These are phyloP conservation scores for Nothophaeocryptopus gaeumannii DNA, from an alignment of 2,329 filamentous ascomycete genomes.

Conservation along the genomic window DNA sequence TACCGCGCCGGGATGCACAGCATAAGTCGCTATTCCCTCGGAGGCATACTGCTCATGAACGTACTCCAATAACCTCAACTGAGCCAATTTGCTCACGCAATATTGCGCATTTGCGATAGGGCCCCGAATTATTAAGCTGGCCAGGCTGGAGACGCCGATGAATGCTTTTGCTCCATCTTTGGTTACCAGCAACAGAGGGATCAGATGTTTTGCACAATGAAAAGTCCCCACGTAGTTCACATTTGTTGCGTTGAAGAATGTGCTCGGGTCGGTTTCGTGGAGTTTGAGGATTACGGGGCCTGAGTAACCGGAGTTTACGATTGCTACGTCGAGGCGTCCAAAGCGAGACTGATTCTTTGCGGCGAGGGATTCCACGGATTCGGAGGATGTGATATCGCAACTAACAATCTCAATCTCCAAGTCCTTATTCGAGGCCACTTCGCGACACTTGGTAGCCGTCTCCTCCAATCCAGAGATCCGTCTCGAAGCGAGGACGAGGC, in stretches of 20 bases:
- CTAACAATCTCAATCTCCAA: constrained; percentile 29
- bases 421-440: constrained; percentile 21
- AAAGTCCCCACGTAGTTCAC: constrained; percentile 33
- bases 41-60: constrained; percentile 36
- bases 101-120: constrained; percentile 42
- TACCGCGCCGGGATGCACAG: constrained; percentile 40
- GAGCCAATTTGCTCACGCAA: constrained; percentile 39
- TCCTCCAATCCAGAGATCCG: constrained; percentile 31
- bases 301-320: constrained; percentile 28
- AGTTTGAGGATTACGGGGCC: constrained; percentile 23
- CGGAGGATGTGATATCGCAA: constrained; percentile 26
- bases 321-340: constrained; percentile 28
- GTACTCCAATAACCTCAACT: constrained; percentile 40
- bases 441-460: constrained; percentile 26
- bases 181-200: constrained; percentile 22
- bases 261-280: constrained; percentile 23
- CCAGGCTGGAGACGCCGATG: constrained; percentile 36
- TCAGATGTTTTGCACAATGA: constrained; percentile 30
- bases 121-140: constrained; percentile 35
- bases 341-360: constrained; percentile 15
- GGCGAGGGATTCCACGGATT: constrained; percentile 22
- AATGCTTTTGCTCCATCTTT: constrained; percentile 30
- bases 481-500: constrained; percentile 37
- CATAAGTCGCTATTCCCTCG: constrained; percentile 31
- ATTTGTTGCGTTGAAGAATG: constrained; percentile 24